These are phyloP conservation scores for Tympanopsis confertula DNA, from an alignment of 2,329 filamentous ascomycete species.

Conservation along the genomic window DNA sequence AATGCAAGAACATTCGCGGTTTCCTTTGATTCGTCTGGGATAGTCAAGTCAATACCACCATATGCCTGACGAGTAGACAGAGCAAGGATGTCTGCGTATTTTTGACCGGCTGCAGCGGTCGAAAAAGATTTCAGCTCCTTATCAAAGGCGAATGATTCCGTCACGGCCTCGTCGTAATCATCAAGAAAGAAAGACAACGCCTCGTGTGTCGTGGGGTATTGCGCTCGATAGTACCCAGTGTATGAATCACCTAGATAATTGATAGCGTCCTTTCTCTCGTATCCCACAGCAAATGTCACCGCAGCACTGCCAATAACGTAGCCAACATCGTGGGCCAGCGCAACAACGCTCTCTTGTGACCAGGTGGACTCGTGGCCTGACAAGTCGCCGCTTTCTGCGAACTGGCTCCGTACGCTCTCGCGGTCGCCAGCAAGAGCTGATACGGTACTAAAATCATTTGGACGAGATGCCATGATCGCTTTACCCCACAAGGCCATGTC, in stretches of 20 bases:
- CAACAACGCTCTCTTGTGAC: conserved; percentile 16
- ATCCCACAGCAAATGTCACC: conserved; percentile 26
- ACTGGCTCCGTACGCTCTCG: conserved; percentile 14
- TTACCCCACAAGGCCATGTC: conserved; percentile 29
- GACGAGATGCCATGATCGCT: conserved; percentile 22
- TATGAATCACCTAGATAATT: conserved; percentile 25
- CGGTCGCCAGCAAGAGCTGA: conserved; percentile 15
- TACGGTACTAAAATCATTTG: conserved; percentile 11
- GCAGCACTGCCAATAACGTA: conserved; percentile 12
- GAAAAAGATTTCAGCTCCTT: conserved; percentile 13
- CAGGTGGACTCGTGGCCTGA: conserved; percentile 11
- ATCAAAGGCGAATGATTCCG: conserved; percentile 19
- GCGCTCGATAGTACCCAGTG: conserved; percentile 23
- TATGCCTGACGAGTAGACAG: conserved; percentile 26
- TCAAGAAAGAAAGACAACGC: conserved; percentile 24
- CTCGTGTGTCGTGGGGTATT: conserved; percentile 16
- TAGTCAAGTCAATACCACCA: conserved; percentile 24
- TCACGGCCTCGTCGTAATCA: conserved; percentile 21
- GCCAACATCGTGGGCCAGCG: conserved; percentile 24
- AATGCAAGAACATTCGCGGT: conserved; percentile 19
- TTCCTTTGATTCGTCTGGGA: conserved; percentile 18
- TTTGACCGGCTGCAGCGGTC: conserved; percentile 16
- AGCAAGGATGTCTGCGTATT: conserved; percentile 26
- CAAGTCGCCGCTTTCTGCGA: conserved; percentile 17
- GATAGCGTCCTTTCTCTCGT: conserved; percentile 23